Conservation (phyloP, 345 rosid species). For the Xanthoceras sorbifolium region DNA sequence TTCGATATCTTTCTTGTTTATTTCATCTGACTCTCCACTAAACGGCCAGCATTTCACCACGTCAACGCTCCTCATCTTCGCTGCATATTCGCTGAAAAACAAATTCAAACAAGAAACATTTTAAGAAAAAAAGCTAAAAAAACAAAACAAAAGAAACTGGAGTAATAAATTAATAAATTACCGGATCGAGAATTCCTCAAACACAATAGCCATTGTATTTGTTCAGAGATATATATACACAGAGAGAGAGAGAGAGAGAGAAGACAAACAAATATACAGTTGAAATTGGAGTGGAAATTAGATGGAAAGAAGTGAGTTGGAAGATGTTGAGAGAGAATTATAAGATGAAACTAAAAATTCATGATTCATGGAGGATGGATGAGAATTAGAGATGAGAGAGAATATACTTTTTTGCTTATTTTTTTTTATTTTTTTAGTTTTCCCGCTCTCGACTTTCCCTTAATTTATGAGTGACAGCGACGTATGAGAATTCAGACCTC, state of each 20-base stretch:
- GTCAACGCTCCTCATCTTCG: slow-evolving; percentile 47
- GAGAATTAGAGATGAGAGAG: slow-evolving; percentile 23
- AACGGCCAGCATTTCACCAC: slow-evolving; percentile 67
- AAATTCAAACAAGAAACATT: neutral
- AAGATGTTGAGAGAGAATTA: slow-evolving; percentile 3
- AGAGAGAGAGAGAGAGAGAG: neutral
- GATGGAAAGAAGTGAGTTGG: neutral
- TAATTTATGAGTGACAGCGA: slow-evolving; percentile 53
- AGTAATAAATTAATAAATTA: slow-evolving; percentile 14
- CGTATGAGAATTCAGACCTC: slow-evolving; percentile 37
- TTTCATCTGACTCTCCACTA: slow-evolving; percentile 24
- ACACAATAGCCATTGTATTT: slow-evolving; percentile 42
- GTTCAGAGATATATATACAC: neutral
- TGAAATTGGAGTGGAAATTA: too few relatives aligned
- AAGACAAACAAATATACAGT: neutral
- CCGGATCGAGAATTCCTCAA: slow-evolving; percentile 69
- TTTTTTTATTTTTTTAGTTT: too few relatives aligned
- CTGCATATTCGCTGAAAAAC: slow-evolving; percentile 53
- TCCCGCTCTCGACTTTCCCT: too few relatives aligned
- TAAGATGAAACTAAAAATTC: slow-evolving; percentile 17
- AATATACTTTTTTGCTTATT: slow-evolving; percentile 4
- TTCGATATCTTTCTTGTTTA: slow-evolving; percentile 24
- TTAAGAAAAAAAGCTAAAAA: neutral
- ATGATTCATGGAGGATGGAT: slow-evolving; percentile 11
- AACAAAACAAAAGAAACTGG: neutral